A percentile compares a stretch with the other conserved stretches of the same genome.
Evolutionary conservation across 495 filamentous ascomycete species (phyloP).

Genomic region (Rostrohypoxylon terebratum): DNA sequence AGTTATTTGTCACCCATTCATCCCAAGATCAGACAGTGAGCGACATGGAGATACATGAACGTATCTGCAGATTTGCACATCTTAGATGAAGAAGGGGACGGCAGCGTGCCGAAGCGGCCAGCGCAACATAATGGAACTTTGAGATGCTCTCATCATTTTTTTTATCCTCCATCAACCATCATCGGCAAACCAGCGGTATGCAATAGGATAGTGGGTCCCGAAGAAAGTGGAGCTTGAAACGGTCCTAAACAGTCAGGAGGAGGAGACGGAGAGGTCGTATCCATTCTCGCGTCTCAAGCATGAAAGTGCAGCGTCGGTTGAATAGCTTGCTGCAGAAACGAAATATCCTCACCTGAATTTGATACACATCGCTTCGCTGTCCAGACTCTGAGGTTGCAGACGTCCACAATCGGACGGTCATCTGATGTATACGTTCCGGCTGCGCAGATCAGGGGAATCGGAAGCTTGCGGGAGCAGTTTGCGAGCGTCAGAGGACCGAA

Average conservation of each 20-base stretch:
- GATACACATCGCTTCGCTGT: constrained; percentile 23
- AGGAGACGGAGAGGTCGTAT: constrained; percentile 37
- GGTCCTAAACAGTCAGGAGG: constrained; percentile 45
- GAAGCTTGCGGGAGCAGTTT: constrained; percentile 43
- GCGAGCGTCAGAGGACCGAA: constrained; percentile 36
- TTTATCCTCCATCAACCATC: background rate
- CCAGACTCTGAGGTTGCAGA: constrained; percentile 18
- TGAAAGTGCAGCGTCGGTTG: constrained; percentile 25
- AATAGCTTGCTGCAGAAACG: constrained; percentile 25
- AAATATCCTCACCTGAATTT: constrained; percentile 24
- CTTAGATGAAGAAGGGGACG: constrained; percentile 2
- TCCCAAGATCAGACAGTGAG: constrained; percentile 11
- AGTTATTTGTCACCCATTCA: background rate
- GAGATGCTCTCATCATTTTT: background rate
- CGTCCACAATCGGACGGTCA: constrained; percentile 25
- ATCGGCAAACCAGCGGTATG: constrained; percentile 24
- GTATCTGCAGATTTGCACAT: constrained; percentile 1
- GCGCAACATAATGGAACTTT: constrained; percentile 14
- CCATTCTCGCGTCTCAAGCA: constrained; percentile 37
- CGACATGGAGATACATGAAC: background rate
- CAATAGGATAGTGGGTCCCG: constrained; percentile 21
- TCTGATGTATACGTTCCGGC: constrained; percentile 40
- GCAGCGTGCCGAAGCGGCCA: constrained; percentile 1
- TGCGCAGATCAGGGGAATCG: constrained; percentile 50
- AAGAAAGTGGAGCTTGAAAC: constrained; percentile 43